Base-by-base conservation (phyloP, 1,284 basidiomycete genomes). In the Puccinia horiana region DNA sequence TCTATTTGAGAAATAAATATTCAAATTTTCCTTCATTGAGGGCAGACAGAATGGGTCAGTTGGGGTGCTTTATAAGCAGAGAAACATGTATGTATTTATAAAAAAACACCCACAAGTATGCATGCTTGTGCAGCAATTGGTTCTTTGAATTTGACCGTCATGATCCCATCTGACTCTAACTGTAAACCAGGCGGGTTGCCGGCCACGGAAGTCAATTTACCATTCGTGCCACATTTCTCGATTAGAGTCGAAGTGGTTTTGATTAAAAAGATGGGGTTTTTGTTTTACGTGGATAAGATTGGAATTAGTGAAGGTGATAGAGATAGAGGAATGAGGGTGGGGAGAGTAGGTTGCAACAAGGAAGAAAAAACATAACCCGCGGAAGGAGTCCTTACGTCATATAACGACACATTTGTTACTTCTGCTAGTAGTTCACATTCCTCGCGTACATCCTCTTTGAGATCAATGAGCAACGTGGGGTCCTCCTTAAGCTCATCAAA, bases 121-220 rank as follows among this genome's bases (percentile, higher is more conserved):
- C 96, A 99, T 5, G 94, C 94, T 86, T 94, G 91, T 0, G 96
- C 96, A 78, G 94, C 92, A 2, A 94, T 85, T 6, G 93, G 90
- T 84, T 96, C 94, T 83, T 92, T 92, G 89, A 98, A 99, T 85
- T 96, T 96, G 83, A 99, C 92, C 0, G 95, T 96, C 91, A 99
- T 98, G 81, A 99, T 88, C 1, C 97, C 97, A 58, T 98, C 95
- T 32, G 92, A 89, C 87, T 99, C 97, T 88, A 92, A 91, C 95
- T 98, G 87, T 77, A 40, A 52, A 72, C 44, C 29, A 29, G 26
- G 37, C 16, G 42, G 32, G 18, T 20, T 9, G 63, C 63, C 63
- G 35, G 35, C 32, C 35, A 67, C 61, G 32, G 16, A 67, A 67
- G 63, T 67, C 63, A 67, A 40, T 42, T 40, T 42, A 35, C 63